phyloP scores from a whole-genome alignment of 2,329 filamentous ascomycete species.

The Calonectria multiphialidica region DNA sequence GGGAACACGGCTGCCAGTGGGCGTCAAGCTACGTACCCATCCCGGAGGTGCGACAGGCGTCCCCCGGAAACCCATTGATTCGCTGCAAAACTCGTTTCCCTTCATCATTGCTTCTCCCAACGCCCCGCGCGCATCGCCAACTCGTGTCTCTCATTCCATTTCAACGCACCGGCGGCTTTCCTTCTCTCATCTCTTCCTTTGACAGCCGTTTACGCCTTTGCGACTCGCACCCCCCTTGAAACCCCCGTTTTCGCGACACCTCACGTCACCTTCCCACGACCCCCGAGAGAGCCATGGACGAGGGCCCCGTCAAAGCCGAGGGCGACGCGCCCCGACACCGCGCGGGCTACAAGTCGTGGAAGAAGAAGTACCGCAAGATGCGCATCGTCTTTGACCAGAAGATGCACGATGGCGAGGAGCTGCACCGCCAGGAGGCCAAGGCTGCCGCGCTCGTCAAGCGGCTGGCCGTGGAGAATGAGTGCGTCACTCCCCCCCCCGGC shows the following conservation, averaged over 20 bases:
- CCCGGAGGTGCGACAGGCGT: slow-evolving; percentile 26
- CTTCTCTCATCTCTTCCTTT: slow-evolving; percentile 23
- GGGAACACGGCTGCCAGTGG: slow-evolving; percentile 13
- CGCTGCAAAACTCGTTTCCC: slow-evolving; percentile 22
- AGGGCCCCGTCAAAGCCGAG: slow-evolving; percentile 56
- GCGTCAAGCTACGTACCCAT: slow-evolving; percentile 25
- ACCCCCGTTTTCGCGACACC: slow-evolving; percentile 31
- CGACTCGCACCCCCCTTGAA: slow-evolving; percentile 7
- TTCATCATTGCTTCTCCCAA: slow-evolving; percentile 17
- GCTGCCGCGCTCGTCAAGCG: slow-evolving; percentile 85
- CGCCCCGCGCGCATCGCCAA: slow-evolving; percentile 23
- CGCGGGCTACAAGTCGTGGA: slow-evolving; percentile 76
- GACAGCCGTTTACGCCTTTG: not conserved
- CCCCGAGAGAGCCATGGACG: slow-evolving; percentile 44
- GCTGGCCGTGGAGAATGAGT: slow-evolving; percentile 94
- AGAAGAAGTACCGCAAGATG: slow-evolving; percentile 98
- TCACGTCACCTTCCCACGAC: slow-evolving; percentile 10
- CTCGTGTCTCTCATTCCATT: slow-evolving; percentile 21
- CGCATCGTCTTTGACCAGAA: slow-evolving; percentile 81
- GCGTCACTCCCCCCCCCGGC: slow-evolving; percentile 49
- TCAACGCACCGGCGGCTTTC: slow-evolving; percentile 26
- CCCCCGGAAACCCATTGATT: slow-evolving; percentile 16
- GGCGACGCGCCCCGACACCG: slow-evolving; percentile 56
- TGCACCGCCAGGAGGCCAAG: slow-evolving; percentile 85
- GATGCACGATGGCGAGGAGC: slow-evolving; percentile 84